Evolutionary conservation across 108 stramenopile genomes (phyloP).

Genomic region (Skeletonema grethae): DNA sequence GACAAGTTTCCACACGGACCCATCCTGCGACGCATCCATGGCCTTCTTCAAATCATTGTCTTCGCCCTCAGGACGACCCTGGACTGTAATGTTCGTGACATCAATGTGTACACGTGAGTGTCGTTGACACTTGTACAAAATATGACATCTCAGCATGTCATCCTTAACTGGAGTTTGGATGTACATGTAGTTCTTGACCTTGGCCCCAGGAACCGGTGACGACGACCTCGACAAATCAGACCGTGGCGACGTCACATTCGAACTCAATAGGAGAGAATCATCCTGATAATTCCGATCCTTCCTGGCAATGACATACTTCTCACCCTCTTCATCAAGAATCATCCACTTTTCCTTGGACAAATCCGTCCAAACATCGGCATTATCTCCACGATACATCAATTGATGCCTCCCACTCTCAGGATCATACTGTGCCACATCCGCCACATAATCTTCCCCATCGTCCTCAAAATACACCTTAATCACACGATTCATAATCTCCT

Average conservation of each 20-base stretch:
- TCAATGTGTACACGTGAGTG: constrained; percentile 71
- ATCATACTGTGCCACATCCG: constrained; percentile 82
- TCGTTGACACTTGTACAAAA: constrained; percentile 67
- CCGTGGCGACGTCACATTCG: constrained; percentile 16
- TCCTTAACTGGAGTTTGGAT: constrained; percentile 76
- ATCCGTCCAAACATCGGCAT: constrained; percentile 81
- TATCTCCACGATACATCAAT: constrained; percentile 70
- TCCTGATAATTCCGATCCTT: constrained; percentile 36
- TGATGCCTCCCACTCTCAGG: constrained; percentile 60
- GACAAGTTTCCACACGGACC: constrained; percentile 75
- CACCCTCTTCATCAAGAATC: constrained; percentile 78
- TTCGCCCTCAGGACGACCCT: constrained; percentile 31
- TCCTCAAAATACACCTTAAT: constrained; percentile 74
- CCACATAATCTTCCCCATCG: constrained; percentile 69
- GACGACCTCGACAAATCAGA: constrained; percentile 34
- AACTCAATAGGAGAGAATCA: constrained; percentile 15
- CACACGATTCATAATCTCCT: constrained; percentile 78
- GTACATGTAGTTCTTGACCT: constrained; percentile 65
- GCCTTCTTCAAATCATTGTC: constrained; percentile 53
- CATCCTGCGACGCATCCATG: constrained; percentile 62
- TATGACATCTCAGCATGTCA: constrained; percentile 45
- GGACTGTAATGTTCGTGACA: constrained; percentile 38
- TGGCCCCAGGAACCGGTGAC: constrained; percentile 30
- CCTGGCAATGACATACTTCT: constrained; percentile 75
- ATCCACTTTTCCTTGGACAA: constrained; percentile 75